Evolutionary conservation across 2,329 filamentous ascomycete genomes (phyloP).

Genomic region (Alternaria sp.): DNA sequence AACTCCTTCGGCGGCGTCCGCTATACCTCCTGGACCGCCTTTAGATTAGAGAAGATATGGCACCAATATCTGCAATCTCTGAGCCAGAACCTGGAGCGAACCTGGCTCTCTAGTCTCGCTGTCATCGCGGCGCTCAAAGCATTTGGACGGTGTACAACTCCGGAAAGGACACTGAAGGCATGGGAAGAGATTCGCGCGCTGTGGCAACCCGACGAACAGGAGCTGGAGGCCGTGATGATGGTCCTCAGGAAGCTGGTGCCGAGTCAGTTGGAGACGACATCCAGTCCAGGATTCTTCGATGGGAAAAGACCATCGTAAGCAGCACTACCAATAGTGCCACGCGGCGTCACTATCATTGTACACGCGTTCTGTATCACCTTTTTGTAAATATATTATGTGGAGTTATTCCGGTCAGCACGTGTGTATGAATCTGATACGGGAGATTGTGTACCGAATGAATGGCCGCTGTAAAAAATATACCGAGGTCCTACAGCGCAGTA

Average conservation of each 20-base stretch:
- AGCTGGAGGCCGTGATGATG: constrained; percentile 41
- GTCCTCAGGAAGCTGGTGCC: constrained; percentile 37
- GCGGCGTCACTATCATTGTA: background rate
- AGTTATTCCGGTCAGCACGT: background rate
- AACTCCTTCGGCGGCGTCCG: constrained; percentile 71
- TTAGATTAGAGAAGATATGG: constrained; percentile 65
- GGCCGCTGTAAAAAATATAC: background rate
- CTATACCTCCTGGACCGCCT: constrained; percentile 74
- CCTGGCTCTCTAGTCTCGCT: constrained; percentile 37
- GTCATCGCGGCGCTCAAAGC: constrained; percentile 56
- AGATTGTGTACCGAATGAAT: background rate
- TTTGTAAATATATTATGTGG: background rate
- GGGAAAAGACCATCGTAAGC: constrained; percentile 1
- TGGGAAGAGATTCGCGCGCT: constrained; percentile 57
- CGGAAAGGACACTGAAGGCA: constrained; percentile 61
- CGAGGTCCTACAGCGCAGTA: background rate
- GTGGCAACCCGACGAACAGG: constrained; percentile 50
- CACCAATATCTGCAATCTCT: constrained; percentile 36
- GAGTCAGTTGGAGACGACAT: constrained; percentile 4
- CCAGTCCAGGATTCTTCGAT: constrained; percentile 5
- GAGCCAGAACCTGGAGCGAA: constrained; percentile 28
- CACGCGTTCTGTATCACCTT: background rate
- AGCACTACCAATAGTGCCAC: background rate
- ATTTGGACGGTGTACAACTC: constrained; percentile 67
- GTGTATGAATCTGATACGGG: background rate